A percentile compares a stretch with the other conserved stretches of the same genome.
Evolutionary conservation across 768 basidiomycete genomes (phyloP).

Genomic region (Erythrobasidium yunnanense): DNA sequence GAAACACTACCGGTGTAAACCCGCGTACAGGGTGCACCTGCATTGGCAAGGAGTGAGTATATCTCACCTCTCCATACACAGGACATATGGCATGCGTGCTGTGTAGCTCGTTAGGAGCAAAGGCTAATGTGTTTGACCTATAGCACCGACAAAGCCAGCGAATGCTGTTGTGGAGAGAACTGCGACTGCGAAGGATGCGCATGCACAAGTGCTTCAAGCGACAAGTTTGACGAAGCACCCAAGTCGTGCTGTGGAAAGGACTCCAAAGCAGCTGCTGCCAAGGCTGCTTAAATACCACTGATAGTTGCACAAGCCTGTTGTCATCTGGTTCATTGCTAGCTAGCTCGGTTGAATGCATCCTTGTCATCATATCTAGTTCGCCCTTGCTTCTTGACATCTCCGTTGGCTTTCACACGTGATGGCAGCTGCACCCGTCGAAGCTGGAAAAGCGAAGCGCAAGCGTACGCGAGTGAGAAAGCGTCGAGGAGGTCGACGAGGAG

Average conservation of each 20-base stretch:
- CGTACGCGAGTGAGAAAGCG: not conserved
- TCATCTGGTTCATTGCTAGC: not conserved
- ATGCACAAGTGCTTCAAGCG: not conserved
- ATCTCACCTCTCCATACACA: too few relatives aligned
- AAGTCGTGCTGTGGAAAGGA: conserved; percentile 19
- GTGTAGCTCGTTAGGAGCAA: not conserved
- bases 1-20: too few relatives aligned
- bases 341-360: not conserved
- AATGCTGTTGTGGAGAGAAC: conserved; percentile 2
- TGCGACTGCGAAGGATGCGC: conserved; percentile 15
- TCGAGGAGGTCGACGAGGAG: not conserved
- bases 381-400: too few relatives aligned
- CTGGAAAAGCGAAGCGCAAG: conserved; percentile 5
- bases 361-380: not conserved
- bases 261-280: not conserved
- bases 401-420: too few relatives aligned
- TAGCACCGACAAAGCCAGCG: conserved; percentile 7
- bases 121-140: not conserved
- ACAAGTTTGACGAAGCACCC: conserved; percentile 5
- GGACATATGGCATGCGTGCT: too few relatives aligned
- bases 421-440: too few relatives aligned
- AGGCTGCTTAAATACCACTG: not conserved
- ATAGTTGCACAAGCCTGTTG: not conserved
- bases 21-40: not conserved
- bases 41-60: not conserved